These are phyloP conservation scores for Davidsoniella eucalypti DNA, from an alignment of 2,329 filamentous ascomycete species.

Conservation along the genomic window DNA sequence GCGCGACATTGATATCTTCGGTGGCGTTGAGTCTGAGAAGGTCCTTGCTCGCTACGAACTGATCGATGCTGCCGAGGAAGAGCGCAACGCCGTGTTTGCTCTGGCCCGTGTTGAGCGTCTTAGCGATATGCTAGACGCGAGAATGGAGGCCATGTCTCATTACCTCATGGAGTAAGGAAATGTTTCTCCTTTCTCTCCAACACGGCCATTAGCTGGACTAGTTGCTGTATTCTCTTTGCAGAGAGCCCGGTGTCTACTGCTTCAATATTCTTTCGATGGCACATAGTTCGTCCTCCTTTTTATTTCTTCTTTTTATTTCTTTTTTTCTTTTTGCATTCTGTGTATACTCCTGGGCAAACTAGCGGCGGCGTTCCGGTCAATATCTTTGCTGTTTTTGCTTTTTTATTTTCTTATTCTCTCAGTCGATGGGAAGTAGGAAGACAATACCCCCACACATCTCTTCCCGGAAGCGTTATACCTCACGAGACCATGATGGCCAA, in stretches of 20 bases:
- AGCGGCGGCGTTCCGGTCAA: conserved; percentile 10
- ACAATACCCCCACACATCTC: neutral
- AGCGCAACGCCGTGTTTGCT: conserved; percentile 26
- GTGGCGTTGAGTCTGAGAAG: conserved; percentile 47
- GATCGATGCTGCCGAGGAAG: conserved; percentile 39
- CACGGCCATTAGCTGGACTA: conserved; percentile 11
- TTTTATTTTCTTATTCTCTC: neutral
- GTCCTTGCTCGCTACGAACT: conserved; percentile 44
- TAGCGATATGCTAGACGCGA: conserved; percentile 17
- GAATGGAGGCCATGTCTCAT: conserved; percentile 11
- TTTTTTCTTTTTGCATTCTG: conserved; percentile 6
- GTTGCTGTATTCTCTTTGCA: conserved; percentile 9
- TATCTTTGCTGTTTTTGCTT: conserved; percentile 5
- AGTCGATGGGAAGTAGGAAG: neutral
- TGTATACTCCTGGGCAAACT: conserved; percentile 11
- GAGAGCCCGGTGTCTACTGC: conserved; percentile 5
- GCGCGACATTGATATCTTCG: conserved; percentile 32
- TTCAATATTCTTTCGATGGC: neutral
- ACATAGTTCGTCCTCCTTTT: conserved; percentile 7
- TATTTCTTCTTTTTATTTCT: conserved; percentile 1
- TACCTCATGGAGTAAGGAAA: too few relatives aligned
- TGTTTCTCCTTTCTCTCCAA: neutral
- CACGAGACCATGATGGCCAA: neutral
- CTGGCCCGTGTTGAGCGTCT: conserved; percentile 36
- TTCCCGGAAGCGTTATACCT: neutral